A percentile compares a stretch with the other conserved stretches of the same genome.
Evolutionary conservation across 2,329 filamentous ascomycete genomes (phyloP).

Genomic region (Plenodomus biglobosus): DNA sequence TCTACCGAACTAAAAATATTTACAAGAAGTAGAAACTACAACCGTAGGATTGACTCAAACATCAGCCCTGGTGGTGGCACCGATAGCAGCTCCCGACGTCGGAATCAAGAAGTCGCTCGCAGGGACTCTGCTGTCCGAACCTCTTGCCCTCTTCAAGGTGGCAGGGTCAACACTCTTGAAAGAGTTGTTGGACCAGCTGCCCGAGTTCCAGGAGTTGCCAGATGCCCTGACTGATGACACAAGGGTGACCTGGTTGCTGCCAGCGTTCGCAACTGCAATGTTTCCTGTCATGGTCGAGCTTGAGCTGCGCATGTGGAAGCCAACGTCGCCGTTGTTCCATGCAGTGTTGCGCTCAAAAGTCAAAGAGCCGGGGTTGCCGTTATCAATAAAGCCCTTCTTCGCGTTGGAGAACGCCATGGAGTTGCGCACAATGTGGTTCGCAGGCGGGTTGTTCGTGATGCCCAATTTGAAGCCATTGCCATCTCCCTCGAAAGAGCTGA

Average conservation of each 20-base stretch:
- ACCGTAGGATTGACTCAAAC: constrained; percentile 6
- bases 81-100: constrained; percentile 41
- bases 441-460: constrained; percentile 40
- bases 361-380: constrained; percentile 48
- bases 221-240: constrained; percentile 20
- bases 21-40: not conserved
- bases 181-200: constrained; percentile 43
- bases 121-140: constrained; percentile 44
- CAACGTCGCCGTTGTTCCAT: constrained; percentile 50
- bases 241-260: constrained; percentile 18
- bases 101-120: constrained; percentile 49
- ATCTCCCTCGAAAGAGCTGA: constrained; percentile 49
- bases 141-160: constrained; percentile 43
- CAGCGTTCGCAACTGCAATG: constrained; percentile 43
- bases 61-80: constrained; percentile 41
- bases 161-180: constrained; percentile 45
- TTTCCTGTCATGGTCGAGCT: constrained; percentile 45
- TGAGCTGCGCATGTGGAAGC: constrained; percentile 45
- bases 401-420: constrained; percentile 51
- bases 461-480: constrained; percentile 55
- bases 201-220: constrained; percentile 50
- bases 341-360: constrained; percentile 49
- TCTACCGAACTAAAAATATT: not conserved
- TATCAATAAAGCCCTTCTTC: constrained; percentile 53
- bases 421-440: constrained; percentile 50